Base-by-base conservation (phyloP, 768 basidiomycete genomes). In the Trametes maxima region DNA sequence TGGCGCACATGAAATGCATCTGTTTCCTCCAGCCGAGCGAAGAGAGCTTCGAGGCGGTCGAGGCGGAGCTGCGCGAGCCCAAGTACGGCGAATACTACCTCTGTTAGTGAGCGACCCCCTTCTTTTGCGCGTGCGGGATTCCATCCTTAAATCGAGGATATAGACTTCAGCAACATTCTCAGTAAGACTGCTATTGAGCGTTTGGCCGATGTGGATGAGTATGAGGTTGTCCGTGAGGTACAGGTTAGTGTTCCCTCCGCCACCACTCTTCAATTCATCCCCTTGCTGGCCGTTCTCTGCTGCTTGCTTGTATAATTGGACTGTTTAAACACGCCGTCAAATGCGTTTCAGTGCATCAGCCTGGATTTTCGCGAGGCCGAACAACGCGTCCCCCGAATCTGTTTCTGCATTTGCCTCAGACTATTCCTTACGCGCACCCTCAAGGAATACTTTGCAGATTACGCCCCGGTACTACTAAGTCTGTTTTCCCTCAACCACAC, bases 1-100 rank as follows among this genome's bases (percentile, higher is more conserved):
- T 98, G 85, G 86, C 92, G 13, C 96, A 99, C 72, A 90, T 99
- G 84, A 96, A 95, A 76, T 98, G 97, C 71, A 86, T 98, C 54
- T 96, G 94, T 73, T 95, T 99, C 72, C 80, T 99, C 10, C 87
- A 94, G 53, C 87, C 87, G 40, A 89, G 82, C 57, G 88, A 92
- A 49, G 86, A 89, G 33, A 95, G 92, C 70, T 78, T 99, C 37
- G 86, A 87, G 57, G 90, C 89, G 24, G 80, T 98, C 57, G 90
- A 89, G 66, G 79, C 83, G 57, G 97, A 99, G 71, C 80, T 99
- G 36, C 82, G 81, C 39, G 90, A 94, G 69, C 96, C 95, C 11
- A 90, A 90, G 75, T 99, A 98, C 69, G 95, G 95, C 73, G 94
- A 95, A 78, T 99, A 99, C 77, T 98, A 96, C 82, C 79, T 99